Evolutionary conservation across 768 basidiomycete genomes (phyloP).

Genomic region (Coprinopsis marcescibilis): DNA sequence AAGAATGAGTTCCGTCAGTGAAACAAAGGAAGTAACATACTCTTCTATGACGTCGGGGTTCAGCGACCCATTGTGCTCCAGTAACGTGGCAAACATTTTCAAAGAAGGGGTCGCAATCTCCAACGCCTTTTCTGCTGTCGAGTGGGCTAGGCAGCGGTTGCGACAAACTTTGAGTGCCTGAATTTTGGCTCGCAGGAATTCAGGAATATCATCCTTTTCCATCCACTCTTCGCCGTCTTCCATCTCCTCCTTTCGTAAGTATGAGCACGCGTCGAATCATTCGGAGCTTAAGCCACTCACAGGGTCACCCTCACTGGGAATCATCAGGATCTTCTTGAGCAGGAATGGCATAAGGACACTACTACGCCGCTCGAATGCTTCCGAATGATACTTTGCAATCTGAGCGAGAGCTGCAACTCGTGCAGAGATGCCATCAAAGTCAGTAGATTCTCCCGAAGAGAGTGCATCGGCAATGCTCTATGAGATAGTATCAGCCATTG

Average conservation of each 20-base stretch:
- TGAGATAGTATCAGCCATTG: not conserved
- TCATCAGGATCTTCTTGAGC: conserved; percentile 65
- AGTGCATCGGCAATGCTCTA: conserved; percentile 59
- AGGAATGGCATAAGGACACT: conserved; percentile 69
- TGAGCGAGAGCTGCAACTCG: conserved; percentile 71
- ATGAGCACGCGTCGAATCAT: conserved; percentile 4
- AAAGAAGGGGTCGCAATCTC: conserved; percentile 72
- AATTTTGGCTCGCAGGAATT: conserved; percentile 62
- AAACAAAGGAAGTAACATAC: conserved; percentile 25
- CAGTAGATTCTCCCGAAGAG: conserved; percentile 35
- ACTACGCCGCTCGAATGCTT: conserved; percentile 74
- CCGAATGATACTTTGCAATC: conserved; percentile 59
- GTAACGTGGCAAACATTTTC: conserved; percentile 66
- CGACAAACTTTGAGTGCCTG: conserved; percentile 75
- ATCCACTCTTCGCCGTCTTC: conserved; percentile 70
- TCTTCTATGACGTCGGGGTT: conserved; percentile 39
- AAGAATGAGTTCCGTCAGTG: not conserved
- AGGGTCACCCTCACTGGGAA: conserved; percentile 37
- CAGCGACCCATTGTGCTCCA: conserved; percentile 65
- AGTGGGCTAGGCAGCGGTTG: conserved; percentile 72
- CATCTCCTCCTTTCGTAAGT: conserved; percentile 47
- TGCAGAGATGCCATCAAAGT: conserved; percentile 48
- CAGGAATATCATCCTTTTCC: conserved; percentile 55
- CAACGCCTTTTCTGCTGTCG: conserved; percentile 47
- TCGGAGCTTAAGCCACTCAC: conserved; percentile 30